A percentile compares a stretch with the other conserved stretches of the same genome.
Conservation (phyloP, 305 asterid species). For the Euphrasia arctica region DNA sequence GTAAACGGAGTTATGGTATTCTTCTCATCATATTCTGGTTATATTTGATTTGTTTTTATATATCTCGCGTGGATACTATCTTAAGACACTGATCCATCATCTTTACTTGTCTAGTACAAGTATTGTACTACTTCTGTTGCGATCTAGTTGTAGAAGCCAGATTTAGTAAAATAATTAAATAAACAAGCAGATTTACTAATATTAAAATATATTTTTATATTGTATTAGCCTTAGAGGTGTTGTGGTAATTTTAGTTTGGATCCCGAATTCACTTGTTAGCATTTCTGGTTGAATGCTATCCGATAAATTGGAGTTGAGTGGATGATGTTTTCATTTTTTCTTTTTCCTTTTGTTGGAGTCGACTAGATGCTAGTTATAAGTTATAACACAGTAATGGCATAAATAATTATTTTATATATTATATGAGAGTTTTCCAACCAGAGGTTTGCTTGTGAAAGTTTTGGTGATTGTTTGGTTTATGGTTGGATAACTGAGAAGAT, state of each 20-base stretch:
- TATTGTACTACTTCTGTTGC: not conserved
- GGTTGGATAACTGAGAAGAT: conserved; percentile 14
- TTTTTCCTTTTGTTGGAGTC: not conserved
- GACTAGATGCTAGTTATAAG: too few relatives aligned
- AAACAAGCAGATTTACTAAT: conserved; percentile 4
- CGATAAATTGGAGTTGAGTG: not conserved
- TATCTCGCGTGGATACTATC: conserved; percentile 8
- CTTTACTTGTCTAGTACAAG: conserved; percentile 1
- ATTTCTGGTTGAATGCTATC: not conserved
- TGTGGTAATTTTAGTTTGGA: not conserved
- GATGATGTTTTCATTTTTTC: not conserved
- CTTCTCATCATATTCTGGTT: conserved; percentile 41
- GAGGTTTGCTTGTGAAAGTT: conserved; percentile 2
- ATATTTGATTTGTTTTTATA: conserved; percentile 20
- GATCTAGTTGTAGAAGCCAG: not conserved
- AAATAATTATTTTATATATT: not conserved
- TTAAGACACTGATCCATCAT: conserved; percentile 17
- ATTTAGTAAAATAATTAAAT: not conserved
- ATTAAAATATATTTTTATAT: not conserved
- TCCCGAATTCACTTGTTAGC: not conserved
- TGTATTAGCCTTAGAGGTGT: conserved; percentile 4
- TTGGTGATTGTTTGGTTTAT: conserved; percentile 19
- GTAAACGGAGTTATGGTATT: conserved; percentile 75
- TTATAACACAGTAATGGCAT: too few relatives aligned
- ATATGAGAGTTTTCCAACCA: not conserved